phyloP scores from a whole-genome alignment of 305 asterid genomes.

The Striga hermonthica region DNA sequence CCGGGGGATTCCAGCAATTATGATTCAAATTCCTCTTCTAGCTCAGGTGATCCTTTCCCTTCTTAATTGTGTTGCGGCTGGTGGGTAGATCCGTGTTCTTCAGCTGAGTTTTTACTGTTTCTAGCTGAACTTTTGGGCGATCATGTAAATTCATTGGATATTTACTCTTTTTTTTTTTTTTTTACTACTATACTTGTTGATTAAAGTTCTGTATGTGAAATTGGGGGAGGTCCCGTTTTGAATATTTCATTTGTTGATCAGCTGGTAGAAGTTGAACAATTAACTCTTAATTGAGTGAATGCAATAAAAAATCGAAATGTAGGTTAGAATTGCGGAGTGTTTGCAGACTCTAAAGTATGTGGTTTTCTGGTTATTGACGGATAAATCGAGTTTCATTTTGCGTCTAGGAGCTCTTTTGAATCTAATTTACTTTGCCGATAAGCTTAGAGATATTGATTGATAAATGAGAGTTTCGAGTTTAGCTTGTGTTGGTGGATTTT shows the following conservation, averaged over 20 bases:
- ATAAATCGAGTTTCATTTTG: not conserved
- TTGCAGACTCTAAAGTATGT: not conserved
- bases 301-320: not conserved
- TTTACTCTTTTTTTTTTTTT: no score
- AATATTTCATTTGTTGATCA: not conserved
- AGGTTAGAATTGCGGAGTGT: not conserved
- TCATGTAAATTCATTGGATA: constrained; percentile 1
- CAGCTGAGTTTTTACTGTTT: not conserved
- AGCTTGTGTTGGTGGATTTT: constrained; percentile 10
- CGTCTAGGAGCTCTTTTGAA: no score
- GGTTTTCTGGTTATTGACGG: not conserved
- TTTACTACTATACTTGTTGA: not conserved
- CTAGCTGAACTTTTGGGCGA: constrained; percentile 13
- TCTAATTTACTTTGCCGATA: no score
- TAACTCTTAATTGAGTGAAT: not conserved
- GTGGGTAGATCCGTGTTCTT: no score
- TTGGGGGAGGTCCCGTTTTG: no score
- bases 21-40: constrained; percentile 44
- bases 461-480: not conserved
- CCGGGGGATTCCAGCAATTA: constrained; percentile 38
- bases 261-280: not conserved
- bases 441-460: not conserved
- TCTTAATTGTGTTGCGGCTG: no score
- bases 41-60: constrained; percentile 37
- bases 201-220: not conserved